Percentiles rank a stretch among this genome's conserved stretches.
These are phyloP conservation scores for Brassica rapa DNA, from an alignment of 345 rosid species.

Conservation along the genomic window DNA sequence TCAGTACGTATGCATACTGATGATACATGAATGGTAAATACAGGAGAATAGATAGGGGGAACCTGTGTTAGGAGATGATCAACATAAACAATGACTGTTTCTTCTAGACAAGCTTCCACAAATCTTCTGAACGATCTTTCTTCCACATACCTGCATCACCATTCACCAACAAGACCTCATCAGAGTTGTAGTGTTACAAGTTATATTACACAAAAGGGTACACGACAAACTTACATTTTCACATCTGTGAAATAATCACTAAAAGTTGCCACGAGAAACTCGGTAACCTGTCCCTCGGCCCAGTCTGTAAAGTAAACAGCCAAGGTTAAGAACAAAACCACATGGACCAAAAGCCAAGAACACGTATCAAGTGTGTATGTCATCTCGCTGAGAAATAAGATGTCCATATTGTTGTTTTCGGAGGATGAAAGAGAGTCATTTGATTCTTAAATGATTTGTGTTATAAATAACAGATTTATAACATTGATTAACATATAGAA, in stretches of 20 bases:
- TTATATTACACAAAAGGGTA: background rate
- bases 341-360: background rate
- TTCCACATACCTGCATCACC: slow-evolving; percentile 75
- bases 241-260: slow-evolving; percentile 96
- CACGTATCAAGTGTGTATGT: background rate
- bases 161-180: slow-evolving; percentile 26
- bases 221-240: slow-evolving; percentile 64
- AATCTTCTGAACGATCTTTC: slow-evolving; percentile 96
- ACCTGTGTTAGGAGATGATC: slow-evolving; percentile 96
- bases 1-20: background rate
- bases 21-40: slow-evolving; percentile 12
- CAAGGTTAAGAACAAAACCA: slow-evolving; percentile 26
- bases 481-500: background rate
- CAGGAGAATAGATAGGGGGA: background rate
- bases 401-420: slow-evolving; percentile 4
- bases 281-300: slow-evolving; percentile 95
- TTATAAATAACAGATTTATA: background rate
- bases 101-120: slow-evolving; percentile 96
- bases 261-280: slow-evolving; percentile 89
- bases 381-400: slow-evolving; percentile 7
- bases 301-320: slow-evolving; percentile 66
- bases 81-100: slow-evolving; percentile 78
- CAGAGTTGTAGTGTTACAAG: background rate
- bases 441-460: slow-evolving; percentile 7
- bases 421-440: background rate